A percentile compares a stretch with the other conserved stretches of the same genome.
Conservation (phyloP, 441 rosid species). For the Populus hybrid region DNA sequence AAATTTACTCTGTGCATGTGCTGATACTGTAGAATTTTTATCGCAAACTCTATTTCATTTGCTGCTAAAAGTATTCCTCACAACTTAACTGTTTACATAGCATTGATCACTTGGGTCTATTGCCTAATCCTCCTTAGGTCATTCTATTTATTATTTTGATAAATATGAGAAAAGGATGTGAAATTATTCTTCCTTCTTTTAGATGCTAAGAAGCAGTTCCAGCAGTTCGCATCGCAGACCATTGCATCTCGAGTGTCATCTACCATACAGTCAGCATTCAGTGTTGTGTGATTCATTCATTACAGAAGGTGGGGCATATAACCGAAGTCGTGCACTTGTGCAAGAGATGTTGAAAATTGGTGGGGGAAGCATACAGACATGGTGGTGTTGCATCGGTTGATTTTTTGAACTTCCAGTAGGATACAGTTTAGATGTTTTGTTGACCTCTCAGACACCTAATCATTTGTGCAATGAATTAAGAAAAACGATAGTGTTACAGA, state of each 20-base stretch:
- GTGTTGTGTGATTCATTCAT: slow-evolving; percentile 50
- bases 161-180: not conserved
- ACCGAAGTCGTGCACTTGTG: not conserved
- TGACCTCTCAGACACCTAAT: not conserved
- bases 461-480: slow-evolving; percentile 8
- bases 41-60: not conserved
- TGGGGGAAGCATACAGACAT: slow-evolving; percentile 22
- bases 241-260: slow-evolving; percentile 77
- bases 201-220: slow-evolving; percentile 99
- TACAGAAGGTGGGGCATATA: not conserved
- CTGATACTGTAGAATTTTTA: not conserved
- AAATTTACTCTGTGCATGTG: not conserved
- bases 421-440: slow-evolving; percentile 1
- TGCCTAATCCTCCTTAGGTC: not conserved
- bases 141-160: not conserved
- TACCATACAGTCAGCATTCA: slow-evolving; percentile 87
- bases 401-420: slow-evolving; percentile 17
- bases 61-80: not conserved
- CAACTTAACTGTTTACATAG: no score
- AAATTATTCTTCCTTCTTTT: slow-evolving; percentile 6
- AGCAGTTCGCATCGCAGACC: slow-evolving; percentile 90
- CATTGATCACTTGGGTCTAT: not conserved
- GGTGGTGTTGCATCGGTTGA: slow-evolving; percentile 14
- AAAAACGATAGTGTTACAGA: slow-evolving; percentile 7
- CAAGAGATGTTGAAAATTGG: slow-evolving; percentile 17